Evolutionary conservation across 2,329 filamentous ascomycete species (phyloP).

Genomic region (Blumeriella jaapii): DNA sequence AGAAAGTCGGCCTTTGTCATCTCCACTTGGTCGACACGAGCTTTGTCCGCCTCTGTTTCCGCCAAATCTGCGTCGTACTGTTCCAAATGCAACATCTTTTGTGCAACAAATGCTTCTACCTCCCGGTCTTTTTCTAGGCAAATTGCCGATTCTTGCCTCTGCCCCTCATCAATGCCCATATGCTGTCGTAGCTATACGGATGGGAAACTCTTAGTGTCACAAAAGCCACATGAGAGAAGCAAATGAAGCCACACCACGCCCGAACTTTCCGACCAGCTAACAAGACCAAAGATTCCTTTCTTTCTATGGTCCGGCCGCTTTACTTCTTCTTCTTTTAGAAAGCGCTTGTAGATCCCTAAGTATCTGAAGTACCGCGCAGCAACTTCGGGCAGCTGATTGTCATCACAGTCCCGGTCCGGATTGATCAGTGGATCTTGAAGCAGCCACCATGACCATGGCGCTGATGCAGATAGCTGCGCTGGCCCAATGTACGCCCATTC

Average conservation of each 20-base stretch:
- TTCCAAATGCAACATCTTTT: conserved; percentile 24
- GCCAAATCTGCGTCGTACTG: conserved; percentile 26
- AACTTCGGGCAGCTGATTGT: conserved; percentile 9
- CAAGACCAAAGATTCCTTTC: conserved; percentile 13
- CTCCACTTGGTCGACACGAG: conserved; percentile 22
- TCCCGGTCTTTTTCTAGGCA: conserved; percentile 6
- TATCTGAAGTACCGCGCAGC: conserved; percentile 11
- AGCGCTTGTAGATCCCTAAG: conserved; percentile 12
- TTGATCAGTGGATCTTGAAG: conserved; percentile 14
- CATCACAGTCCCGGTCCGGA: conserved; percentile 9
- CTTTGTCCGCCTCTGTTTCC: conserved; percentile 25
- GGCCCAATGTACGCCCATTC: conserved; percentile 31
- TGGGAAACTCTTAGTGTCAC: conserved; percentile 10
- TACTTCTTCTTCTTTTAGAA: conserved; percentile 12
- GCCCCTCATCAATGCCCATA: conserved; percentile 9
- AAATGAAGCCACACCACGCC: conserved; percentile 14
- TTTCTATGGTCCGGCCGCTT: conserved; percentile 12
- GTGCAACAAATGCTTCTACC: conserved; percentile 15
- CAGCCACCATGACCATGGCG: conserved; percentile 31
- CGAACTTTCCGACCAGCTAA: conserved; percentile 13
- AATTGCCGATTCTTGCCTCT: conserved; percentile 10
- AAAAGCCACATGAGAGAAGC: conserved; percentile 13
- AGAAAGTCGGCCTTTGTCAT: conserved; percentile 21
- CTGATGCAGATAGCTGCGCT: conserved; percentile 28
- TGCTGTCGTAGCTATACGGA: conserved; percentile 11